Conservation (phyloP, 306 rosid genomes). For the Senna tora region DNA sequence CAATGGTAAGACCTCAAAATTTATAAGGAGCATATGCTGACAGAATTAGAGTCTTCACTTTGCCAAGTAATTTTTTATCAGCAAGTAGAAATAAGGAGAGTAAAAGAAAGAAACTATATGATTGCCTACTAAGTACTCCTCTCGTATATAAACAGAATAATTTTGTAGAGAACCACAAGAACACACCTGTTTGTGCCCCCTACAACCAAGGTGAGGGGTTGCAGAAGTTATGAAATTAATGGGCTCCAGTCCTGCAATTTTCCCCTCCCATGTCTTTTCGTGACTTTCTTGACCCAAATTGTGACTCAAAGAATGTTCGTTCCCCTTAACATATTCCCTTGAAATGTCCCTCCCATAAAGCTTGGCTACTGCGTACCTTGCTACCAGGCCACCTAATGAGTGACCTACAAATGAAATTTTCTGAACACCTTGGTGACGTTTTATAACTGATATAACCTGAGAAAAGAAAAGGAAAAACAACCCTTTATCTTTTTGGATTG, state of each 20-base stretch:
- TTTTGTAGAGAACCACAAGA: not conserved
- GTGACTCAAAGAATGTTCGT: conserved; percentile 47
- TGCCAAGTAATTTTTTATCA: not conserved
- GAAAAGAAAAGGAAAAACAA: not conserved
- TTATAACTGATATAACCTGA: conserved; percentile 54
- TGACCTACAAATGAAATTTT: conserved; percentile 66
- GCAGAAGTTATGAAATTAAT: conserved; percentile 80
- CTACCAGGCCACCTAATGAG: conserved; percentile 65
- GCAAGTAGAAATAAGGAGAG: conserved; percentile 8
- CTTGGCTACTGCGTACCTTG: conserved; percentile 63
- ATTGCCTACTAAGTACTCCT: not conserved
- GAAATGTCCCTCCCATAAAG: conserved; percentile 49
- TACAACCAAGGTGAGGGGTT: conserved; percentile 91
- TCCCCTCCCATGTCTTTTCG: conserved; percentile 45
- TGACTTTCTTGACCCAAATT: conserved; percentile 45
- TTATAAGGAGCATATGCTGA: not conserved
- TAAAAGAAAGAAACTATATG: not conserved
- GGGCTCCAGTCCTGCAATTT: conserved; percentile 86
- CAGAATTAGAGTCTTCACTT: not conserved
- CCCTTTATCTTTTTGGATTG: conserved; percentile 29
- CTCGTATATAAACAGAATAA: not conserved
- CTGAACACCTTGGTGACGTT: conserved; percentile 46
- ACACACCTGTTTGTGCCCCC: conserved; percentile 84
- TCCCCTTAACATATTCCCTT: conserved; percentile 39
- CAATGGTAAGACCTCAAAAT: not conserved